A percentile compares a stretch with the other conserved stretches of the same genome.
phyloP scores from a whole-genome alignment of 768 basidiomycete species.

The Termitomyces sp. region DNA sequence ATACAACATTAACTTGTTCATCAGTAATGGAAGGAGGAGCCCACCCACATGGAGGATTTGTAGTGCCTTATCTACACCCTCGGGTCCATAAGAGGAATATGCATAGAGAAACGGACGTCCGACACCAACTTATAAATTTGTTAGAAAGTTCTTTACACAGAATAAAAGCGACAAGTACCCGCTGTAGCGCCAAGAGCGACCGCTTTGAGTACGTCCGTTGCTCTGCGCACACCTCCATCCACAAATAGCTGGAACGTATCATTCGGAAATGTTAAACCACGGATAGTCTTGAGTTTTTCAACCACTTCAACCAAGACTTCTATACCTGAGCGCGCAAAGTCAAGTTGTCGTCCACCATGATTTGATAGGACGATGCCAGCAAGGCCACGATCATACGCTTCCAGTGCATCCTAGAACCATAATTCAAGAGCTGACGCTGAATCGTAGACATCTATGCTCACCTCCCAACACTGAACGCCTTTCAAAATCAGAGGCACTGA shows the following conservation, averaged over 20 bases:
- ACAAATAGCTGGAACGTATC: conserved; percentile 79
- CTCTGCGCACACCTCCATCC: conserved; percentile 92
- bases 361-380: conserved; percentile 83
- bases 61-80: conserved; percentile 80
- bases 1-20: neutral
- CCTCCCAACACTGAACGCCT: conserved; percentile 85
- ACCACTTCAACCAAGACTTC: conserved; percentile 89
- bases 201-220: conserved; percentile 87
- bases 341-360: conserved; percentile 75
- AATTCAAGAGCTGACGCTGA: neutral
- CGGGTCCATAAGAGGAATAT: conserved; percentile 82
- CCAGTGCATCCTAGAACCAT: conserved; percentile 59
- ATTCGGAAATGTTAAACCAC: conserved; percentile 71
- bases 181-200: conserved; percentile 88
- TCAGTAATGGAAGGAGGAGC: conserved; percentile 12
- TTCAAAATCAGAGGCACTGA: conserved; percentile 88
- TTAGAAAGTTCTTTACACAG: conserved; percentile 25
- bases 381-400: conserved; percentile 72
- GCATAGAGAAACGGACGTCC: conserved; percentile 88
- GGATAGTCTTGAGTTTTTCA: conserved; percentile 55
- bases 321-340: conserved; percentile 81
- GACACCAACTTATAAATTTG: conserved; percentile 57
- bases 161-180: conserved; percentile 33
- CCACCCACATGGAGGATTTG: conserved; percentile 68
- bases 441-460: conserved; percentile 15